These are phyloP conservation scores for Skeletonema marinoi DNA, from an alignment of 108 stramenopile genomes.

Conservation along the genomic window DNA sequence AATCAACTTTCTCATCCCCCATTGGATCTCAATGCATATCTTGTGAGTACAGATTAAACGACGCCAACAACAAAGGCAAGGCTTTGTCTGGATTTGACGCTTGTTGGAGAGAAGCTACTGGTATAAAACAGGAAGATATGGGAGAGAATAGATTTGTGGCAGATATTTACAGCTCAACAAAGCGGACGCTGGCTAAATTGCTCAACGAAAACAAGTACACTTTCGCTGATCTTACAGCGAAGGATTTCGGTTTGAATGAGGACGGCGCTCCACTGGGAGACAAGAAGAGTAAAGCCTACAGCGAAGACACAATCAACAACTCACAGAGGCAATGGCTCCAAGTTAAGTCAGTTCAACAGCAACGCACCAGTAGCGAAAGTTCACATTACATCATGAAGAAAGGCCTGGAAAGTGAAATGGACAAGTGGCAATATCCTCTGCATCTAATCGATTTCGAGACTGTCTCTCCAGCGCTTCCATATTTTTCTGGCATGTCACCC, in stretches of 20 bases:
- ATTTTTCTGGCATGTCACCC: slow-evolving; percentile 43
- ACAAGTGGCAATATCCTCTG: slow-evolving; percentile 50
- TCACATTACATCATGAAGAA: slow-evolving; percentile 29
- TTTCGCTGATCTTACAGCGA: slow-evolving; percentile 34
- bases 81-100: slow-evolving; percentile 44
- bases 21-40: slow-evolving; percentile 51
- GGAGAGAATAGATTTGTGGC: slow-evolving; percentile 9
- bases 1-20: slow-evolving; percentile 14
- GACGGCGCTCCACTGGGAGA: slow-evolving; percentile 9
- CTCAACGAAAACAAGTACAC: slow-evolving; percentile 31
- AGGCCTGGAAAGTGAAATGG: slow-evolving; percentile 28
- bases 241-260: slow-evolving; percentile 24
- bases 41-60: slow-evolving; percentile 52
- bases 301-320: slow-evolving; percentile 16
- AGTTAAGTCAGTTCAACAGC: slow-evolving; percentile 27
- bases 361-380: slow-evolving; percentile 1
- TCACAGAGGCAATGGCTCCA: slow-evolving; percentile 46
- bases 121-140: slow-evolving; percentile 17
- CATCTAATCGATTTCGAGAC: slow-evolving; percentile 68
- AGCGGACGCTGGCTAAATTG: slow-evolving; percentile 4
- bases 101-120: slow-evolving; percentile 50
- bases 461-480: slow-evolving; percentile 45
- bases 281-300: slow-evolving; percentile 5
- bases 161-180: slow-evolving; percentile 34
- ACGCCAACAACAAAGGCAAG: not conserved